Evolutionary conservation across 768 basidiomycete genomes (phyloP).

Genomic region (Cubamyces lactineus): DNA sequence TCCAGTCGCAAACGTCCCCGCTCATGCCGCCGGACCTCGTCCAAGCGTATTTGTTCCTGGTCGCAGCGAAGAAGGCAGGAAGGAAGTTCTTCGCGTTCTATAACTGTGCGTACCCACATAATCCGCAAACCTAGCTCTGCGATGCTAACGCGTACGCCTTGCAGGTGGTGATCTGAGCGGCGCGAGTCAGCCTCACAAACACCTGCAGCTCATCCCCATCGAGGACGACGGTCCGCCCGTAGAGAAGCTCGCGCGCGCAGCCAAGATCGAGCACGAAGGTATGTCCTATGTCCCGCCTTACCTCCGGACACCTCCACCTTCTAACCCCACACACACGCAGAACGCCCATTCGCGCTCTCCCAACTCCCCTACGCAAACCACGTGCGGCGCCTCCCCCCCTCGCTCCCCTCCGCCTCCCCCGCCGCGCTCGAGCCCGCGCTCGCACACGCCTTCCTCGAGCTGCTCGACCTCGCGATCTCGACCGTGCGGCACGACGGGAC

Average conservation of each 20-base stretch:
- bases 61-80: conserved; percentile 64
- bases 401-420: conserved; percentile 39
- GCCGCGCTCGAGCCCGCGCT: conserved; percentile 56
- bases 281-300: conserved; percentile 1
- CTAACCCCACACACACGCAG: conserved; percentile 41
- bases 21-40: conserved; percentile 79
- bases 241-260: conserved; percentile 64
- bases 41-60: conserved; percentile 72
- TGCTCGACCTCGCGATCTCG: conserved; percentile 78
- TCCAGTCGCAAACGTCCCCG: conserved; percentile 77
- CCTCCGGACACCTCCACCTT: background rate
- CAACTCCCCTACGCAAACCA: conserved; percentile 82
- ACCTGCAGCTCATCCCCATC: conserved; percentile 82
- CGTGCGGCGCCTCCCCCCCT: conserved; percentile 61
- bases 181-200: conserved; percentile 90
- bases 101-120: conserved; percentile 62
- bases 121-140: background rate
- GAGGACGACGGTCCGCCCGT: conserved; percentile 72
- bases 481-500: conserved; percentile 68
- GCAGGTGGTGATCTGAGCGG: conserved; percentile 78
- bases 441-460: conserved; percentile 64
- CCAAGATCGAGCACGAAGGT: conserved; percentile 64
- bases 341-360: conserved; percentile 70
- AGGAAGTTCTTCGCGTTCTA: conserved; percentile 81
- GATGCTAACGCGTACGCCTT: background rate